phyloP scores from a whole-genome alignment of 1,284 basidiomycete genomes.

The Tylopilus sp. region DNA sequence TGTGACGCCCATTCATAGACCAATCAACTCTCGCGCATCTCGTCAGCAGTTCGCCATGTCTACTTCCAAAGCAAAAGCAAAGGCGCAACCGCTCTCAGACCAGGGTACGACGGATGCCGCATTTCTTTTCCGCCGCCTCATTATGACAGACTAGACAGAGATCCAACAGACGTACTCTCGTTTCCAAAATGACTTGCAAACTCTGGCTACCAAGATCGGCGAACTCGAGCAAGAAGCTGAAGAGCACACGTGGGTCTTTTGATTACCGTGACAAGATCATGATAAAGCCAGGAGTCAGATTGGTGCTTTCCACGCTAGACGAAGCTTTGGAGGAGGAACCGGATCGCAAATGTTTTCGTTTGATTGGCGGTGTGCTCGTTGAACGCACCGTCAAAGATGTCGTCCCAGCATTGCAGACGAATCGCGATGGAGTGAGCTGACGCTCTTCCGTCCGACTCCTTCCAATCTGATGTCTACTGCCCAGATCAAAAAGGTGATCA shows the following conservation, averaged over 20 bases:
- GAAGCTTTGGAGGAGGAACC: slow-evolving; percentile 78
- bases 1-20: slow-evolving; percentile 33
- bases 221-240: slow-evolving; percentile 93
- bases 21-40: slow-evolving; percentile 51
- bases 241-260: slow-evolving; percentile 68
- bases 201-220: slow-evolving; percentile 85
- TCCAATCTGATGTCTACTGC: slow-evolving; percentile 8
- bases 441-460: not conserved
- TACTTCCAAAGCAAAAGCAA: slow-evolving; percentile 50
- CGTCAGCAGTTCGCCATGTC: slow-evolving; percentile 33
- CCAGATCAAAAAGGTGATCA: slow-evolving; percentile 78
- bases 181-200: slow-evolving; percentile 81
- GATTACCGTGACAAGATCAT: slow-evolving; percentile 1
- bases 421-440: slow-evolving; percentile 71
- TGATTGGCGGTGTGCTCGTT: slow-evolving; percentile 94
- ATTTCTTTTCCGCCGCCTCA: slow-evolving; percentile 21
- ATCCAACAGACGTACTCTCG: slow-evolving; percentile 73
- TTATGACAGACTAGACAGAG: slow-evolving; percentile 56
- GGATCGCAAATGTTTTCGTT: slow-evolving; percentile 90
- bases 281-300: slow-evolving; percentile 43
- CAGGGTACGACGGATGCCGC: slow-evolving; percentile 54
- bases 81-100: slow-evolving; percentile 52
- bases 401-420: slow-evolving; percentile 83
- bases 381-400: slow-evolving; percentile 97
- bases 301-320: slow-evolving; percentile 86